Evolutionary conservation across 441 rosid genomes (phyloP).

Genomic region (Jatropha multifida): DNA sequence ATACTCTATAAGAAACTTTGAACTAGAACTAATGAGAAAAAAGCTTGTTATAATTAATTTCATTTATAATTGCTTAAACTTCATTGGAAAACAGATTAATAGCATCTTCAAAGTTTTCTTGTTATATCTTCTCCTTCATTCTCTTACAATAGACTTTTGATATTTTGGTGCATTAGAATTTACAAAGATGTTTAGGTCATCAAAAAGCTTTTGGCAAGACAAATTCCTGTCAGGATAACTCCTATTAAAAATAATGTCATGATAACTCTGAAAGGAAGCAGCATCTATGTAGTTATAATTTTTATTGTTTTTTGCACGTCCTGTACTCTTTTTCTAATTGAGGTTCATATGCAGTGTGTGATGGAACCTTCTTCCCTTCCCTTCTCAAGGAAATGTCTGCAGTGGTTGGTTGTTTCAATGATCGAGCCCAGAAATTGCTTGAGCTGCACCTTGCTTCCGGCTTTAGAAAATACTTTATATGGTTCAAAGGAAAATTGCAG

Average conservation of each 20-base stretch:
- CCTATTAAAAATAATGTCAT: no score
- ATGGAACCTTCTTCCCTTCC: conserved; percentile 87
- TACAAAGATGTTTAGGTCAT: neutral
- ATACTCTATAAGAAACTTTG: neutral
- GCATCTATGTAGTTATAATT: neutral
- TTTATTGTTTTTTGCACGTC: neutral
- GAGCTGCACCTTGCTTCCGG: conserved; percentile 82
- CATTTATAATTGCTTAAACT: neutral
- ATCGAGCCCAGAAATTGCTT: conserved; percentile 77
- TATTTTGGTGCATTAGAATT: neutral
- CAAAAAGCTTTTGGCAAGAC: neutral
- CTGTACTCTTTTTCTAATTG: neutral
- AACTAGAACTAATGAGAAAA: neutral
- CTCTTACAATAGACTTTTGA: neutral
- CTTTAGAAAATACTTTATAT: conserved; percentile 56
- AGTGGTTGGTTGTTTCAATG: conserved; percentile 77
- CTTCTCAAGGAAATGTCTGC: conserved; percentile 81
- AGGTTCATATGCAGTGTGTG: conserved; percentile 53
- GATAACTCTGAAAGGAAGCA: neutral
- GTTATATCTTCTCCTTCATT: neutral
- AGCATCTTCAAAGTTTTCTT: neutral
- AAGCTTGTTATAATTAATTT: conserved; percentile 3
- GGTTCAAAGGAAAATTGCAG: conserved; percentile 59
- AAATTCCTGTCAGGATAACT: neutral
- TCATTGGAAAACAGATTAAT: no score